A percentile compares a stretch with the other conserved stretches of the same genome.
Conservation (phyloP, 345 rosid genomes). For the Cardamine resedifolia region DNA sequence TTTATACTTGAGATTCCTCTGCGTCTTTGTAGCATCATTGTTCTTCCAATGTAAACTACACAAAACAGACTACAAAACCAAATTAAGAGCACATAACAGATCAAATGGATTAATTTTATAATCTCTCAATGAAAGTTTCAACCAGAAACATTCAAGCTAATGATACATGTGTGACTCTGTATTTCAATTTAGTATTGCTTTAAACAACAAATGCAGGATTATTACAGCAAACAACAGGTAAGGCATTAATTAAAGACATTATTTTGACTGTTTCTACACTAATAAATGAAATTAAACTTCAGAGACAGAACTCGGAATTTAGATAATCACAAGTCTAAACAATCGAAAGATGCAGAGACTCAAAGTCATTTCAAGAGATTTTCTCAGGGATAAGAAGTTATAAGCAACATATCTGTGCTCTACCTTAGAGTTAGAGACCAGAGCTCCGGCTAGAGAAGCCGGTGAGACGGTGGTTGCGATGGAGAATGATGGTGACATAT, state of each 20-base stretch:
- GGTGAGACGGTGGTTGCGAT: slow-evolving; percentile 31
- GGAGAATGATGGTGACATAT: slow-evolving; percentile 35
- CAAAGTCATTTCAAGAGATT: neutral
- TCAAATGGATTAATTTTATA: neutral
- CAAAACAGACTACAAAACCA: slow-evolving; percentile 14
- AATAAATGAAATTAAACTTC: neutral
- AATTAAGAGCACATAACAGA: neutral
- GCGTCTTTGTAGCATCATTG: slow-evolving; percentile 7
- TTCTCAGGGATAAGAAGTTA: neutral
- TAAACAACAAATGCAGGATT: neutral
- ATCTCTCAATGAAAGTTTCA: neutral
- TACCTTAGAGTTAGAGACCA: slow-evolving; percentile 23
- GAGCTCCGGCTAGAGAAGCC: slow-evolving; percentile 26
- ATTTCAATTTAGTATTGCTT: neutral
- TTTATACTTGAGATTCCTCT: slow-evolving; percentile 27
- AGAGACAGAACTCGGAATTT: neutral
- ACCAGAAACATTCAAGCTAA: neutral
- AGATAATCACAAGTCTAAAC: neutral
- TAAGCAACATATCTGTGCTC: neutral
- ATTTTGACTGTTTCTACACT: neutral
- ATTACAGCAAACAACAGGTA: neutral
- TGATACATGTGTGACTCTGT: neutral
- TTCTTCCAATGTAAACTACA: slow-evolving; percentile 23
- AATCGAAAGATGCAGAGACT: neutral
- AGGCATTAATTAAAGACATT: neutral